A percentile compares a stretch with the other conserved stretches of the same genome.
These are phyloP conservation scores for Lepidium didymum DNA, from an alignment of 345 rosid species.

Conservation along the genomic window DNA sequence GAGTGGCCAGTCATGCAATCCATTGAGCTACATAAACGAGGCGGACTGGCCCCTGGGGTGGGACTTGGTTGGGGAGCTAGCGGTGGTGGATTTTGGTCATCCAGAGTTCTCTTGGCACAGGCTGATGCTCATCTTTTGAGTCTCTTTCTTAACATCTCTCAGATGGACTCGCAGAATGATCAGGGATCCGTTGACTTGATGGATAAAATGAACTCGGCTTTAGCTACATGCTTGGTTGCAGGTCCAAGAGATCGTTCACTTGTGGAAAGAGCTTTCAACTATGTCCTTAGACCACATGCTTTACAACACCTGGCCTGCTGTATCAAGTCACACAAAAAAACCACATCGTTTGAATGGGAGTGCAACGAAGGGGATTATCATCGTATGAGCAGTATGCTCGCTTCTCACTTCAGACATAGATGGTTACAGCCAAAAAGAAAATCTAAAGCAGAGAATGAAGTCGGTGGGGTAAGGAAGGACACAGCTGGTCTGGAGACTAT, in stretches of 20 bases:
- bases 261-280: constrained; percentile 52
- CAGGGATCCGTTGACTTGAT: constrained; percentile 31
- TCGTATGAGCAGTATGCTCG: constrained; percentile 40
- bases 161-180: constrained; percentile 16
- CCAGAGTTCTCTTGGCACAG: constrained; percentile 54
- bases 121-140: constrained; percentile 52
- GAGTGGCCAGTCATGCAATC: constrained; percentile 60
- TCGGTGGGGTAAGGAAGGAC: constrained; percentile 27
- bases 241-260: constrained; percentile 60
- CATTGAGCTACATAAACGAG: constrained; percentile 74
- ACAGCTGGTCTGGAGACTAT: constrained; percentile 53
- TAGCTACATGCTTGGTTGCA: constrained; percentile 50
- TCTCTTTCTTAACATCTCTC: constrained; percentile 47
- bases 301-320: constrained; percentile 42
- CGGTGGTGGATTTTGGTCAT: constrained; percentile 89
- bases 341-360: constrained; percentile 36
- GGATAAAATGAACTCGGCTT: constrained; percentile 42
- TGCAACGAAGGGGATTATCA: constrained; percentile 44
- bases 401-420: constrained; percentile 60
- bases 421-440: constrained; percentile 64
- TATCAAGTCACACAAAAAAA: constrained; percentile 33
- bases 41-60: constrained; percentile 88
- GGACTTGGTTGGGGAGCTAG: constrained; percentile 94
- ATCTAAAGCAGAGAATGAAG: constrained; percentile 30
- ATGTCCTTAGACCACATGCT: constrained; percentile 55